Evolutionary conservation across 2,329 filamentous ascomycete species (phyloP).

Genomic region (Periconia sp.): DNA sequence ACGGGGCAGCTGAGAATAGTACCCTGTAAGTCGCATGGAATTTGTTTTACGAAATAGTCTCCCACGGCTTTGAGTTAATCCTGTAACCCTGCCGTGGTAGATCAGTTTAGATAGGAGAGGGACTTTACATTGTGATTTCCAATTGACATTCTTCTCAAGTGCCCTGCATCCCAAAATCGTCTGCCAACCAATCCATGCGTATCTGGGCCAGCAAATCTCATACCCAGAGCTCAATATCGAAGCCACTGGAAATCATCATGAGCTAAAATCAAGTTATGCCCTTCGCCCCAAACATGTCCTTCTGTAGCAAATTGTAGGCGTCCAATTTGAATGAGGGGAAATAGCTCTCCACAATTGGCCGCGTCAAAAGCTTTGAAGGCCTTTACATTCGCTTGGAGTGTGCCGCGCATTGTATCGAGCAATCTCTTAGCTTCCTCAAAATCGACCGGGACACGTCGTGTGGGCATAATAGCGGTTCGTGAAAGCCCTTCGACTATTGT

Average conservation of each 20-base stretch:
- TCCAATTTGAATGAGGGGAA: slow-evolving; percentile 32
- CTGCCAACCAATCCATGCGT: background rate
- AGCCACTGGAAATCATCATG: slow-evolving; percentile 34
- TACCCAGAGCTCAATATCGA: slow-evolving; percentile 15
- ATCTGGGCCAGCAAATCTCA: background rate
- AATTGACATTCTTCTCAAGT: too few relatives aligned
- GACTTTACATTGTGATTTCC: too few relatives aligned
- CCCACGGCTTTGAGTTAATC: too few relatives aligned
- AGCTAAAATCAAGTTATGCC: slow-evolving; percentile 32
- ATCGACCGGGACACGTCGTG: slow-evolving; percentile 22
- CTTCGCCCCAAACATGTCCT: slow-evolving; percentile 29
- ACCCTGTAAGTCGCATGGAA: too few relatives aligned
- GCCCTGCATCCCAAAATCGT: too few relatives aligned
- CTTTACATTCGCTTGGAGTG: slow-evolving; percentile 28
- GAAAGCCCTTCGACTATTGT: slow-evolving; percentile 16
- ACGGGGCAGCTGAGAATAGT: too few relatives aligned
- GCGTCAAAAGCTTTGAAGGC: slow-evolving; percentile 28
- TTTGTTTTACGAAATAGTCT: too few relatives aligned
- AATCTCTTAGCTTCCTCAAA: slow-evolving; percentile 21
- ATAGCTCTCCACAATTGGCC: slow-evolving; percentile 22
- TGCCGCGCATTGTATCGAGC: slow-evolving; percentile 27
- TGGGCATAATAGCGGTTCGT: slow-evolving; percentile 12
- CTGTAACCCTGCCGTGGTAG: too few relatives aligned
- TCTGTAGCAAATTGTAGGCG: slow-evolving; percentile 29
- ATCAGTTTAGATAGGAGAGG: too few relatives aligned